Evolutionary conservation across 345 rosid genomes (phyloP), one percentile per base, ranked within the genome.

Genomic region (Noccaea caerulescens): DNA sequence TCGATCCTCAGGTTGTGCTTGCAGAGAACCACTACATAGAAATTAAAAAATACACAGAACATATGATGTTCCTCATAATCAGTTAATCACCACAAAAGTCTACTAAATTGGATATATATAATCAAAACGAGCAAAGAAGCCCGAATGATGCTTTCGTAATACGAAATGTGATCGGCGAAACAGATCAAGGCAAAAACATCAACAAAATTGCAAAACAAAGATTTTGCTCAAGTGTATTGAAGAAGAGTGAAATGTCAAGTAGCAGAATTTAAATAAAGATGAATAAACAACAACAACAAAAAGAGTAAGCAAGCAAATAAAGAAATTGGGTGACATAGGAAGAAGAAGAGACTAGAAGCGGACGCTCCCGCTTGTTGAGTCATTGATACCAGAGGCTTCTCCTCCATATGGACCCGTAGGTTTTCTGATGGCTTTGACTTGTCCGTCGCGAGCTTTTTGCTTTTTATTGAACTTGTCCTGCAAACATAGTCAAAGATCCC

Each of bases 311-410:
- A 23, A 47, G 23, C 6, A 67, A 4, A 50, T 13, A 45, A 33
- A 59, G 33, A 32, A 18, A 10, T 6, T 46, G 41, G 49, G 8
- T 6, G 44, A 10, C 37, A 46, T 41, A 18, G 30, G 51, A 54
- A 30, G 38, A 46, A 30, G 38, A 36, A 5, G 49, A 23, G 50
- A 54, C 64, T 71, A 87, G 82, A 88, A 68, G 68, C 97, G 79
- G 53, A 81, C 20, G 65, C 96, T 90, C 51, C 87, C 45, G 76
- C 97, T 93, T 71, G 46, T 81, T 69, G 5, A 82, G 68, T 27
- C 3, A 50, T 88, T 90, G 68, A 93, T 88, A 52, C 97, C 98
- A 5, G 85, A 12, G 6, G 63, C 6, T 74, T 93, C 98, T 38
- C 96, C 98, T 13, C 85, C 88, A 38, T 87, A 87, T n/a, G 82